A percentile compares a stretch with the other conserved stretches of the same genome.
Conservation (phyloP, 2,329 filamentous ascomycete genomes). For the Cladorrhinum sp. region DNA sequence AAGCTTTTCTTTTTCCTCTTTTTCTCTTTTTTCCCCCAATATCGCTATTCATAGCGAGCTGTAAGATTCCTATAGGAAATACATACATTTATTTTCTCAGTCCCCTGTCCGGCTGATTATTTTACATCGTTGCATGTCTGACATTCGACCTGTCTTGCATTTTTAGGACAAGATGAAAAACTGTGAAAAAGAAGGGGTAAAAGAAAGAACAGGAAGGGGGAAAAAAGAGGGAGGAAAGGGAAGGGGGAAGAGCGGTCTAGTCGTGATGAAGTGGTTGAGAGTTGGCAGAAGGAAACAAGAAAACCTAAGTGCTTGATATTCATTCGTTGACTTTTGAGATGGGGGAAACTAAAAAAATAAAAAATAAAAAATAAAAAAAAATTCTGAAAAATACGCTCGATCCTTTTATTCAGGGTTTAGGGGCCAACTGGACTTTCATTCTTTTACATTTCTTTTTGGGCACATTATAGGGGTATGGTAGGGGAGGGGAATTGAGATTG, state of each 20-base stretch:
- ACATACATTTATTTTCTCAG: not conserved
- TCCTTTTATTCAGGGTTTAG: no score
- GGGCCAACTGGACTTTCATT: not conserved
- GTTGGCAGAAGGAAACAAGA: no score
- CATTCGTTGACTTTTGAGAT: no score
- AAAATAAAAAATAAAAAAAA: not conserved
- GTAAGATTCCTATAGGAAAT: not conserved
- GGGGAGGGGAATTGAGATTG: not conserved
- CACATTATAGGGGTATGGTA: not conserved
- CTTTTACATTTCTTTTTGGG: not conserved
- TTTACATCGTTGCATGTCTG: not conserved
- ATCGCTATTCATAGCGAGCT: not conserved
- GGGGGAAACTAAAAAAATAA: no score
- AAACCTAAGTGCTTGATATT: no score
- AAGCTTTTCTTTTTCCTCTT: not conserved
- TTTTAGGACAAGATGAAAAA: not conserved
- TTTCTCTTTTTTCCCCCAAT: not conserved
- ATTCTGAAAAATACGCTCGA: no score
- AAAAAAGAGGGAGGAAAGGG: no score
- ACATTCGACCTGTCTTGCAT: not conserved
- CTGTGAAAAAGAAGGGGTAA: no score
- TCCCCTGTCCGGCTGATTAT: not conserved
- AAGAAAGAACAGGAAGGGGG: no score
- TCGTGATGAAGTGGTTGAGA: no score
- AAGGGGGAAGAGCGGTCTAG: no score